Conservation (phyloP, 1,284 basidiomycete genomes). For the Sporisorium iseilematis-ciliati region DNA sequence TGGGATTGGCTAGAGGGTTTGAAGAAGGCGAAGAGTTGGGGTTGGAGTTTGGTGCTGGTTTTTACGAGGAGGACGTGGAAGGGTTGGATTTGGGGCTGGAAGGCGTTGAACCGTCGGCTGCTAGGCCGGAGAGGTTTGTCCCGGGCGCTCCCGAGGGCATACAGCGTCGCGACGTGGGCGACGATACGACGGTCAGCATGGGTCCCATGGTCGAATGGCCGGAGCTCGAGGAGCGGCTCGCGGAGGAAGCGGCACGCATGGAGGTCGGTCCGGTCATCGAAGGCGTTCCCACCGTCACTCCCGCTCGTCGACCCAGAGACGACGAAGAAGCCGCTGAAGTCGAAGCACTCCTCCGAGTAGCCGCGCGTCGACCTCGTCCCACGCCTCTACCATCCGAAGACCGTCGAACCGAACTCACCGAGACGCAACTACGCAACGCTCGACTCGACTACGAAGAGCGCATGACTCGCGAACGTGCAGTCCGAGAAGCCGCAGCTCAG, state of each 20-base stretch:
- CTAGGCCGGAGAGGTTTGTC: conserved; percentile 14
- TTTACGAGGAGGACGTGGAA: conserved; percentile 36
- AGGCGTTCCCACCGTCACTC: conserved; percentile 27
- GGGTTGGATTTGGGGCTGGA: conserved; percentile 45
- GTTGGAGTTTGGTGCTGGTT: conserved; percentile 8
- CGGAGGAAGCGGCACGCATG: conserved; percentile 37
- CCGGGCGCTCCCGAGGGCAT: conserved; percentile 18
- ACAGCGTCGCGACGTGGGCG: conserved; percentile 9
- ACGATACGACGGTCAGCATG: conserved; percentile 17
- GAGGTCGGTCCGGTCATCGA: conserved; percentile 22
- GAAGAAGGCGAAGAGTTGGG: conserved; percentile 26
- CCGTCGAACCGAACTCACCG: conserved; percentile 20
- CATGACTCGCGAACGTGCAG: conserved; percentile 25
- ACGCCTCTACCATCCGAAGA: conserved; percentile 22
- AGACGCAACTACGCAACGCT: conserved; percentile 22
- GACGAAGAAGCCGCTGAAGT: conserved; percentile 25
- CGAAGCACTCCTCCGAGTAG: conserved; percentile 10
- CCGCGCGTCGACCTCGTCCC: conserved; percentile 17
- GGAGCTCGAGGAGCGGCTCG: conserved; percentile 36
- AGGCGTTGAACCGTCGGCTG: conserved; percentile 4
- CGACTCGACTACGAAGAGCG: conserved; percentile 24
- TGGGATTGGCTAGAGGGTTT: conserved; percentile 27
- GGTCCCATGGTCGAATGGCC: conserved; percentile 36
- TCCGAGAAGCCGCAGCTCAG: neutral
- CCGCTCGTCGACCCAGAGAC: conserved; percentile 23